These are phyloP conservation scores for Penicillium glabrum DNA, from an alignment of 2,329 filamentous ascomycete species.

Conservation along the genomic window DNA sequence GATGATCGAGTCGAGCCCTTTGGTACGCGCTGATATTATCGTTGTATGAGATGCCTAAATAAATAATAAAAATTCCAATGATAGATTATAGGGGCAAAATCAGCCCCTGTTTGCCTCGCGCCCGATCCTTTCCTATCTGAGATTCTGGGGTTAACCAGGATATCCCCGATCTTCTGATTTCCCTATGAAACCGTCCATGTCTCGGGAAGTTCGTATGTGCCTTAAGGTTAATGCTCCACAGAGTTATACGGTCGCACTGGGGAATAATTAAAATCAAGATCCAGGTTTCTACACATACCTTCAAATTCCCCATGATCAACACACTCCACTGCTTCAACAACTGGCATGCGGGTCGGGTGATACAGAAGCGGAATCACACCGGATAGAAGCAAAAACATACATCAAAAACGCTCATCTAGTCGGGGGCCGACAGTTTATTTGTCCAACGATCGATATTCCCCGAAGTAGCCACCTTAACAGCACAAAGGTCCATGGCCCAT, in stretches of 20 bases:
- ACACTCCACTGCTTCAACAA: conserved; percentile 18
- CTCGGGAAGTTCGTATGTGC: not conserved
- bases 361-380: conserved; percentile 13
- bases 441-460: conserved; percentile 19
- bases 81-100: not conserved
- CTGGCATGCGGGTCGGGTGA: conserved; percentile 23
- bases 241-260: not conserved
- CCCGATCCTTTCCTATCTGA: conserved; percentile 20
- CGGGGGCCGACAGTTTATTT: conserved; percentile 3
- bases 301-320: conserved; percentile 10
- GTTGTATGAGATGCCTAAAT: not conserved
- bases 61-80: not conserved
- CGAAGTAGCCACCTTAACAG: not conserved
- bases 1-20: conserved; percentile 25
- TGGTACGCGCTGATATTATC: not conserved
- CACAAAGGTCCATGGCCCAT: not conserved
- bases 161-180: not conserved
- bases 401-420: not conserved
- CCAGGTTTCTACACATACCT: not conserved
- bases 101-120: conserved; percentile 14
- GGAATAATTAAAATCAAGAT: not conserved
- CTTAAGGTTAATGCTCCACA: not conserved
- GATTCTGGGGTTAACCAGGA: conserved; percentile 1
- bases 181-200: not conserved
- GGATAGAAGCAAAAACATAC: not conserved